Base-by-base conservation (phyloP, 139 green algal genomes). In the Gonium pectorale region DNA sequence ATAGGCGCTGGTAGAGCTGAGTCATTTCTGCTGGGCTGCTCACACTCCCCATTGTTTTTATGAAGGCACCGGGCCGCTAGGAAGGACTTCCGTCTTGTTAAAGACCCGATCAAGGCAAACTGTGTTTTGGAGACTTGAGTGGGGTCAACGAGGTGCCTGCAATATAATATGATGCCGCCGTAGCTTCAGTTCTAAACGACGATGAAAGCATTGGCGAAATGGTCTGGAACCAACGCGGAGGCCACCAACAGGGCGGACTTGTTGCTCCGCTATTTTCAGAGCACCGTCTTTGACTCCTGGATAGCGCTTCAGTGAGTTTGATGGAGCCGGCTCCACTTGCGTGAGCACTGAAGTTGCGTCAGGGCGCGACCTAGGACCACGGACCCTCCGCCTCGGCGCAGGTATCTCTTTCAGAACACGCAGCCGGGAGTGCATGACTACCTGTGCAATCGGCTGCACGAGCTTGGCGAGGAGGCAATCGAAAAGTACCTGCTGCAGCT, bases 401-500 rank as follows among this genome's bases (percentile, higher is more conserved):
- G 94, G 51, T 98, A 98, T 81, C 79, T 99, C 21, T 96, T 94
- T 89, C 94, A 94, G 78, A 93, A 81, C 67, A 90, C 88, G 1
- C 85, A 92, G 13, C 86, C 89, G 26, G 94, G 92, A 1, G 93
- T 98, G 35, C 92, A 96, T 29, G 96, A 99, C 70, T 98, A 98
- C 79, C 84, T 99, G 31, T 98, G 96, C 90, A 96, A 96, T 60
- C 90, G 95, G 38, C 87, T 99, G 62, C 95, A 96, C 49, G 86
- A 91, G 17, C 87, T 99, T 59, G 91, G 95, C 15, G 93, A 97
- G 78, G 63, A 66, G 8, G 89, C 89, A 5, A 73, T 99, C 11
- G 94, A 99, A 66, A 77, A 82, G 11, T 99, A 98, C 83, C 87
- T 99, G 43, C 93, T 94, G 9, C 95, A 99, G 88, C 87, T 93